Conservation (phyloP, 2,329 filamentous ascomycete genomes). For the Lasiodiplodia sp. region DNA sequence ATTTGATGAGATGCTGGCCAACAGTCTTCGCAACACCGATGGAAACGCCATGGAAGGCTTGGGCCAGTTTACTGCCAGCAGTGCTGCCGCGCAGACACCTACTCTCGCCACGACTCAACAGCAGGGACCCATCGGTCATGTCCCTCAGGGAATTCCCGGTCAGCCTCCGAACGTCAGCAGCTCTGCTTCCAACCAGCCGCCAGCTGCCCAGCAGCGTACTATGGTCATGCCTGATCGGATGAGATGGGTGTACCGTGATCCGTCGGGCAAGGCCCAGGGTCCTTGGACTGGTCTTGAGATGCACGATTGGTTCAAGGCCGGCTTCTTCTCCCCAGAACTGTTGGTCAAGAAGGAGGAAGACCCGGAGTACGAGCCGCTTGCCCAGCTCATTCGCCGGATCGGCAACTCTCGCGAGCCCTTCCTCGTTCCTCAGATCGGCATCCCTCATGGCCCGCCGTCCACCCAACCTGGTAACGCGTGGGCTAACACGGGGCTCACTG, state of each 20-base stretch:
- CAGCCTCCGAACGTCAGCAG: slow-evolving; percentile 51
- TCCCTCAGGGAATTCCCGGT: slow-evolving; percentile 38
- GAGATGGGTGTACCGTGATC: slow-evolving; percentile 98
- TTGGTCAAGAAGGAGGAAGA: slow-evolving; percentile 96
- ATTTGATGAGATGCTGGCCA: slow-evolving; percentile 48
- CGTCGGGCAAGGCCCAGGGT: slow-evolving; percentile 88
- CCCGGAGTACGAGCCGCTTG: slow-evolving; percentile 89
- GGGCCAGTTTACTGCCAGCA: slow-evolving; percentile 36
- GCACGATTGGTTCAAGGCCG: slow-evolving; percentile 99
- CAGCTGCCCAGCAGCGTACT: slow-evolving; percentile 74
- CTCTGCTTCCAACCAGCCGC: slow-evolving; percentile 71
- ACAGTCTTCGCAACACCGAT: slow-evolving; percentile 23
- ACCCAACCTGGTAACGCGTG: slow-evolving; percentile 55
- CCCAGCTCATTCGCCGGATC: slow-evolving; percentile 92
- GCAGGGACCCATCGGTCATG: slow-evolving; percentile 40
- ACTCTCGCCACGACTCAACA: slow-evolving; percentile 42
- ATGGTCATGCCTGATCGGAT: slow-evolving; percentile 99
- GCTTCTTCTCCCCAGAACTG: slow-evolving; percentile 94
- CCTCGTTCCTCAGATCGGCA: slow-evolving; percentile 94
- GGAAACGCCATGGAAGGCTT: slow-evolving; percentile 35
- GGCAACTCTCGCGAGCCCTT: slow-evolving; percentile 98
- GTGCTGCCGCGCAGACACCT: slow-evolving; percentile 36
- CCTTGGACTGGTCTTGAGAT: slow-evolving; percentile 97
- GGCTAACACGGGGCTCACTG: slow-evolving; percentile 47
- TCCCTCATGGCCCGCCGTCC: slow-evolving; percentile 81